Conservation (phyloP, 805 yeast genomes). For the Metschnikowia corniflorae region DNA sequence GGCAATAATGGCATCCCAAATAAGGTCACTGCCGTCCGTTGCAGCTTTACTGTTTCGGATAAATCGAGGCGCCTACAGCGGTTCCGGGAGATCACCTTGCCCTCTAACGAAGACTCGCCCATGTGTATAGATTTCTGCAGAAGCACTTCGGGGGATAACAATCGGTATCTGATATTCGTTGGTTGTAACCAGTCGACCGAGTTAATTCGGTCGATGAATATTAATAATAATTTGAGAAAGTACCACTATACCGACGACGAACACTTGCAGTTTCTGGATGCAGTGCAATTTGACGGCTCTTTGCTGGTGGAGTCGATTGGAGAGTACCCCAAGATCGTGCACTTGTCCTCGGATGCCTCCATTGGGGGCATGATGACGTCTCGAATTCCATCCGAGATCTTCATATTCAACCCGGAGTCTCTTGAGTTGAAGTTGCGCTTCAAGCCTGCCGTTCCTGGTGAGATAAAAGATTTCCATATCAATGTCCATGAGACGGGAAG, state of each 20-base stretch:
- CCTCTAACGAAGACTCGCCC: slow-evolving; percentile 79
- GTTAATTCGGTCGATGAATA: slow-evolving; percentile 51
- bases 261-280: slow-evolving; percentile 56
- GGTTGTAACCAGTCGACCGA: slow-evolving; percentile 73
- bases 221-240: slow-evolving; percentile 70
- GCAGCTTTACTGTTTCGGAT: slow-evolving; percentile 49
- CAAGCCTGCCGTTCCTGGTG: slow-evolving; percentile 49
- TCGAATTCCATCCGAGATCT: slow-evolving; percentile 57
- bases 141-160: slow-evolving; percentile 20
- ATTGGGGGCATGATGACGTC: slow-evolving; percentile 71
- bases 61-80: slow-evolving; percentile 46
- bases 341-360: slow-evolving; percentile 54
- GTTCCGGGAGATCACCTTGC: slow-evolving; percentile 58
- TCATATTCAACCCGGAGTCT: slow-evolving; percentile 53
- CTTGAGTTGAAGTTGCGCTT: slow-evolving; percentile 53
- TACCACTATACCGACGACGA: slow-evolving; percentile 53
- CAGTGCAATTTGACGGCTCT: slow-evolving; percentile 55
- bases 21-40: slow-evolving; percentile 63
- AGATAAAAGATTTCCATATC: slow-evolving; percentile 59
- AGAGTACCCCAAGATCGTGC: slow-evolving; percentile 63
- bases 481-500: slow-evolving; percentile 58
- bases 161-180: slow-evolving; percentile 50
- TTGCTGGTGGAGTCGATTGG: slow-evolving; percentile 33
- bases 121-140: slow-evolving; percentile 61
- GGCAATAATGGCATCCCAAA: slow-evolving; percentile 87